These are phyloP conservation scores for Xylariaceae sp. DNA, from an alignment of 2,329 filamentous ascomycete genomes.

Conservation along the genomic window DNA sequence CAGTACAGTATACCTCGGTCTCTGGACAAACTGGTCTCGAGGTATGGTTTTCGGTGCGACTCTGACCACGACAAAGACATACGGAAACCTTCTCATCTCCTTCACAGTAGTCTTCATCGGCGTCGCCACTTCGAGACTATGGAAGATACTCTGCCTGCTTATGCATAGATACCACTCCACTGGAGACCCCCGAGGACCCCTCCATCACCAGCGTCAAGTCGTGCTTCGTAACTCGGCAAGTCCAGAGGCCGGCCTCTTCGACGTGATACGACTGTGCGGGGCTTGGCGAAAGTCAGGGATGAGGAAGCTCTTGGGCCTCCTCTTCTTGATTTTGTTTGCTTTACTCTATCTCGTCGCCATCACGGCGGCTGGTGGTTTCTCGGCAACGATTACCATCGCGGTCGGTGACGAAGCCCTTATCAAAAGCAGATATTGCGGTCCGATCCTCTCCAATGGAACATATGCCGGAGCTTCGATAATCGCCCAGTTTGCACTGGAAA, in stretches of 20 bases:
- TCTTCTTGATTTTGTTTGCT: background rate
- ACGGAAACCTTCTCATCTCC: constrained; percentile 1
- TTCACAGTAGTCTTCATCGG: constrained; percentile 1
- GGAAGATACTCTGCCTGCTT: background rate
- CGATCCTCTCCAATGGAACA: background rate
- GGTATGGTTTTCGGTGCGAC: background rate
- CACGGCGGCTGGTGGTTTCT: background rate
- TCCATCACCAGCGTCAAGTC: constrained; percentile 1
- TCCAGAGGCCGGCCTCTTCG: background rate
- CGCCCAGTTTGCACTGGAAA: background rate
- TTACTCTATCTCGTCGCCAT: background rate
- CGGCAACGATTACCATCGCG: background rate
- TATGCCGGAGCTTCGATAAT: background rate
- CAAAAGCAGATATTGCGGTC: background rate
- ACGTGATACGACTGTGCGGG: background rate
- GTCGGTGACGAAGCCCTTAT: constrained; percentile 1
- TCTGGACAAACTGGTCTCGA: constrained; percentile 5
- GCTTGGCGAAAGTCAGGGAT: background rate
- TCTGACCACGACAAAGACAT: background rate
- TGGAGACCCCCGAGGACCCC: background rate
- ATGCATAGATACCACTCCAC: background rate
- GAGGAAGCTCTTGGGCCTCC: background rate
- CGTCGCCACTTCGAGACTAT: background rate
- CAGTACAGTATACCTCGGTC: background rate
- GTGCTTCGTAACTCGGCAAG: background rate